Evolutionary conservation across 306 rosid species (phyloP).

Genomic region (Trichosanthes cucumerina): DNA sequence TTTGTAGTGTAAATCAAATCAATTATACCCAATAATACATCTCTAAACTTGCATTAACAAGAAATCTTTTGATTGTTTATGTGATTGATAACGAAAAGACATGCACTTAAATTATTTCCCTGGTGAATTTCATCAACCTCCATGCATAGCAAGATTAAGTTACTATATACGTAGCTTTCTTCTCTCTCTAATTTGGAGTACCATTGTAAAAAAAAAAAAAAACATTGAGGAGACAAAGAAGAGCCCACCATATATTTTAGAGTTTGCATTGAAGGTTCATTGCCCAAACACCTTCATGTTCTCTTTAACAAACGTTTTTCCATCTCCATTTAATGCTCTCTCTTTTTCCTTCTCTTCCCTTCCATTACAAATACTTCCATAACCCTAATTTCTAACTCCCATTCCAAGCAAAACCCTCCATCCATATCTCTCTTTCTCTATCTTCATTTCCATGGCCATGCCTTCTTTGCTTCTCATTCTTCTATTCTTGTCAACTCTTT

Average conservation of each 20-base stretch:
- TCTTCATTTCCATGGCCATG: constrained; percentile 21
- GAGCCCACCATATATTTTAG: constrained; percentile 47
- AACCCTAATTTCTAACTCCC: constrained; percentile 10
- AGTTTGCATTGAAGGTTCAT: constrained; percentile 41
- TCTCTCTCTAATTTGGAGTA: background rate
- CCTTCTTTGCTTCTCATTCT: constrained; percentile 29
- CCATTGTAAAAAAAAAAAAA: constrained; percentile 5
- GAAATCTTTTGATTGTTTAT: background rate
- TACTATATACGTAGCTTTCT: background rate
- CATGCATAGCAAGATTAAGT: background rate
- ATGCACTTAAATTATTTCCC: background rate
- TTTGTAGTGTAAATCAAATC: background rate
- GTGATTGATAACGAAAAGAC: background rate
- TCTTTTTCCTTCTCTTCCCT: constrained; percentile 13
- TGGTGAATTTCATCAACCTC: background rate
- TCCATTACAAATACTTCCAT: constrained; percentile 21
- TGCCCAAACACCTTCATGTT: constrained; percentile 82
- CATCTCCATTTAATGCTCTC: constrained; percentile 53
- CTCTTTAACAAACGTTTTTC: constrained; percentile 48
- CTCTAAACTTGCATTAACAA: background rate
- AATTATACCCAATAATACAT: background rate
- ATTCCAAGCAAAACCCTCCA: background rate
- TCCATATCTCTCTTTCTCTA: background rate
- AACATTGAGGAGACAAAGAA: constrained; percentile 39
- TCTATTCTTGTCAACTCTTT: constrained; percentile 22